These are phyloP conservation scores for Ophiostoma piceae DNA, from an alignment of 2,329 filamentous ascomycete genomes.

Conservation along the genomic window DNA sequence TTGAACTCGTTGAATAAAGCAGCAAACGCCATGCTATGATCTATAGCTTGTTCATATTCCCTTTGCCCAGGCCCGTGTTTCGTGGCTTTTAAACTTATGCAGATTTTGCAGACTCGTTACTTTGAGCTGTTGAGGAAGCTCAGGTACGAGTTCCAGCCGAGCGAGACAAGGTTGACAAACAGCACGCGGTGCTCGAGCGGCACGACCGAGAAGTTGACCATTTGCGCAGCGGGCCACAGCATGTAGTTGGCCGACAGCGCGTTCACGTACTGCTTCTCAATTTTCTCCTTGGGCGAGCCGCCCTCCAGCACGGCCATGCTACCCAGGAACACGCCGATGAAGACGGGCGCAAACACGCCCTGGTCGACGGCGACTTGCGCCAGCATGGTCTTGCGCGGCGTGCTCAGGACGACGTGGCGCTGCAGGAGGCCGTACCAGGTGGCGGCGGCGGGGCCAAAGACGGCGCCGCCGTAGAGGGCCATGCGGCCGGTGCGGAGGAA, in stretches of 20 bases:
- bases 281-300: slow-evolving; percentile 54
- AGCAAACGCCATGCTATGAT: background rate
- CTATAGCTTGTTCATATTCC: background rate
- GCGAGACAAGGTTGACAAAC: slow-evolving; percentile 76
- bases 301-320: slow-evolving; percentile 83
- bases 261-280: slow-evolving; percentile 62
- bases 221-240: slow-evolving; percentile 81
- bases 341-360: slow-evolving; percentile 73
- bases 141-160: slow-evolving; percentile 61
- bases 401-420: slow-evolving; percentile 58
- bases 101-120: slow-evolving; percentile 7
- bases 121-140: slow-evolving; percentile 53
- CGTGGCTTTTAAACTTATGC: background rate
- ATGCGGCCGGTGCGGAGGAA: slow-evolving; percentile 67
- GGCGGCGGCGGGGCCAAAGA: slow-evolving; percentile 85
- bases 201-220: slow-evolving; percentile 80
- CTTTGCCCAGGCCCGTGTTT: background rate
- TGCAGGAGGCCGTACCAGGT: slow-evolving; percentile 82
- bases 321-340: slow-evolving; percentile 74
- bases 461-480: slow-evolving; percentile 70
- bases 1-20: background rate
- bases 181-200: slow-evolving; percentile 78
- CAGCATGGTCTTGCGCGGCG: slow-evolving; percentile 63
- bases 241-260: slow-evolving; percentile 80
- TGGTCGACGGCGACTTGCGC: slow-evolving; percentile 80